Base-by-base conservation (phyloP, 1,139 yeast species). In the Pneumocystis murina region DNA sequence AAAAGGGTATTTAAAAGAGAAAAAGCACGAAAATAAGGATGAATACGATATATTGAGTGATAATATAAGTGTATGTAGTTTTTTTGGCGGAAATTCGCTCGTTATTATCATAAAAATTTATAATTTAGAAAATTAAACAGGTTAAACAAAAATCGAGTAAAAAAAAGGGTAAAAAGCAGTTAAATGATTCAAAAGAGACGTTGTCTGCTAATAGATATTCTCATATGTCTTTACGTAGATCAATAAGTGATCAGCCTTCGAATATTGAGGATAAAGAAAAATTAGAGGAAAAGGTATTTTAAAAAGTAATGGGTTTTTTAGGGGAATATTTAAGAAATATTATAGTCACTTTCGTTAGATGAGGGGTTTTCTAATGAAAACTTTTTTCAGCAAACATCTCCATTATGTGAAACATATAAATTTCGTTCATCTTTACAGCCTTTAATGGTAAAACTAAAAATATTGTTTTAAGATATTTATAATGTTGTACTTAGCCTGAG, bases 1-100 rank as follows among this genome's bases (percentile, higher is more conserved):
- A 1, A 69, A 71, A 0, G 67, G 70, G 58, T 70, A 80, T 55
- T 71, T 79, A 17, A 35, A n/a, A 28, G 57, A 38, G 17, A 62
- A 54, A n/a, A 36, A 43, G 14, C 54, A 60, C n/a, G 57, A 59
- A 10, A 39, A 14, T 12, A 24, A 39, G 14, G n/a, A 5, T 40
- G 5, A 24, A 20, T 16, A 14, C 24, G 40, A 14, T 12, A 24
- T 12, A 8, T 14, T 17, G 14, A 36, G 30, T 1, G 35, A 28
- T 5, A 24, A 6, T 60, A 30, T 7, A 16, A 28, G n/a, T 33
- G 41, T 36, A 48, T 14, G 30, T 48, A 2, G 10, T 48, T 48
- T 33, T 48, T 48, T 43, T 24, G 33, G 33, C 3, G 14, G 2
- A 48, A 48, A 48, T 6, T 3, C n/a, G 14, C 28, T 5, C 1